Conservation (phyloP, 2,329 filamentous ascomycete genomes). For the Tolypocladium capitatum region DNA sequence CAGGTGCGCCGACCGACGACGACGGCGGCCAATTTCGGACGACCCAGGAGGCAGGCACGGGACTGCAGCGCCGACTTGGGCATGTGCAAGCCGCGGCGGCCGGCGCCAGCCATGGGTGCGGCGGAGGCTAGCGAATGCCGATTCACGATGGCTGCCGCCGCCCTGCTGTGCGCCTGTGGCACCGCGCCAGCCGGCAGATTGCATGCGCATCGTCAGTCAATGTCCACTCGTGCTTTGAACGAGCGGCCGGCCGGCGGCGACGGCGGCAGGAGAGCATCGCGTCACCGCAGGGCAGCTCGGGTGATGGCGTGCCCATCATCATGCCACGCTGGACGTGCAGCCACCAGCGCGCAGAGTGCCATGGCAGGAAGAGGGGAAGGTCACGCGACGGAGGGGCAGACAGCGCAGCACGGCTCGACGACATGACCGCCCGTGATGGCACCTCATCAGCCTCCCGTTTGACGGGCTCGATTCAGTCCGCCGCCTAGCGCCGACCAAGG, state of each 20-base stretch:
- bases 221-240: no score
- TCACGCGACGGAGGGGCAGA: not conserved
- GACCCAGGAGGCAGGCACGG: no score
- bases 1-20: no score
- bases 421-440: no score
- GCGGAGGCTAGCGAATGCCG: constrained; percentile 6
- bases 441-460: not conserved
- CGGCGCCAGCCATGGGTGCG: no score
- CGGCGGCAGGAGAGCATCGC: not conserved
- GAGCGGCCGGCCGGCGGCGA: no score
- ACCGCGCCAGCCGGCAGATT: not conserved
- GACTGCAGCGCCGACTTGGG: not conserved
- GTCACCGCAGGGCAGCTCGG: not conserved
- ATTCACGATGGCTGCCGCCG: not conserved
- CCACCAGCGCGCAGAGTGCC: not conserved
- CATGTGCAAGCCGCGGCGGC: no score
- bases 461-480: not conserved
- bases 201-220: not conserved
- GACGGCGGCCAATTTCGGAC: no score
- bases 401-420: not conserved
- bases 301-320: not conserved
- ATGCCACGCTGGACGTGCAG: not conserved
- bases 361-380: not conserved
- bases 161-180: not conserved
- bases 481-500: not conserved